Conservation (phyloP, 2,329 filamentous ascomycete genomes). For the Diaporthe sp. region DNA sequence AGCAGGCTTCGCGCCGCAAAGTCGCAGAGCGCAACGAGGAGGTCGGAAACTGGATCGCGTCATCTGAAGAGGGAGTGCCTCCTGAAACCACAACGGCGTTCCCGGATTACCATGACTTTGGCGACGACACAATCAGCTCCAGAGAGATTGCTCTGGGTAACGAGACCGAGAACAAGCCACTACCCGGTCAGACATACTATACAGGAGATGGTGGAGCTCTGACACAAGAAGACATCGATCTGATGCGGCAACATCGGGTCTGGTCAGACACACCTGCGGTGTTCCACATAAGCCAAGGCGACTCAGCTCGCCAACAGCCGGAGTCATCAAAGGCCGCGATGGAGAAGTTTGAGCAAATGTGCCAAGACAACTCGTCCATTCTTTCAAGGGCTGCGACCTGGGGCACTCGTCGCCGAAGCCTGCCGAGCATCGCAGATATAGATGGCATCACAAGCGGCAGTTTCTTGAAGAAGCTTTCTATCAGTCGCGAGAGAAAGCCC, state of each 20-base stretch:
- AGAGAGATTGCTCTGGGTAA: slow-evolving; percentile 57
- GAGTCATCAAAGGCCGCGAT: slow-evolving; percentile 65
- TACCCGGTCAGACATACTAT: slow-evolving; percentile 63
- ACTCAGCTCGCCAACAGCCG: slow-evolving; percentile 54
- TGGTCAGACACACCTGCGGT: slow-evolving; percentile 62
- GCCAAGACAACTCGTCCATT: slow-evolving; percentile 66
- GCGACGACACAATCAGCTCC: slow-evolving; percentile 50
- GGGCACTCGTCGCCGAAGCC: slow-evolving; percentile 74
- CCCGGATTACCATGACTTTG: slow-evolving; percentile 33
- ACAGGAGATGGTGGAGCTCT: slow-evolving; percentile 52
- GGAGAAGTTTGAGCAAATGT: slow-evolving; percentile 61
- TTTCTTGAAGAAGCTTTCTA: slow-evolving; percentile 70
- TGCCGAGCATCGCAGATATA: slow-evolving; percentile 68
- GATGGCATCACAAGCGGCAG: slow-evolving; percentile 70
- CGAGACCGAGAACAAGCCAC: slow-evolving; percentile 60
- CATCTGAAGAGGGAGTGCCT: slow-evolving; percentile 36
- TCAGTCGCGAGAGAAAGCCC: slow-evolving; percentile 62
- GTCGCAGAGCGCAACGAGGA: slow-evolving; percentile 58
- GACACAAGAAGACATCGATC: slow-evolving; percentile 57
- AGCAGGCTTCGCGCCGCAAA: slow-evolving; percentile 54
- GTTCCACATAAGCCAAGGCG: slow-evolving; percentile 53
- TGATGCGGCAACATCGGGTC: slow-evolving; percentile 58
- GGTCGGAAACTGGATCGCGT: slow-evolving; percentile 63
- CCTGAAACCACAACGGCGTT: slow-evolving; percentile 39
- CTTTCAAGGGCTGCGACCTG: slow-evolving; percentile 74